These are phyloP conservation scores for Trametes punicea DNA, from an alignment of 768 basidiomycete species.

Conservation along the genomic window DNA sequence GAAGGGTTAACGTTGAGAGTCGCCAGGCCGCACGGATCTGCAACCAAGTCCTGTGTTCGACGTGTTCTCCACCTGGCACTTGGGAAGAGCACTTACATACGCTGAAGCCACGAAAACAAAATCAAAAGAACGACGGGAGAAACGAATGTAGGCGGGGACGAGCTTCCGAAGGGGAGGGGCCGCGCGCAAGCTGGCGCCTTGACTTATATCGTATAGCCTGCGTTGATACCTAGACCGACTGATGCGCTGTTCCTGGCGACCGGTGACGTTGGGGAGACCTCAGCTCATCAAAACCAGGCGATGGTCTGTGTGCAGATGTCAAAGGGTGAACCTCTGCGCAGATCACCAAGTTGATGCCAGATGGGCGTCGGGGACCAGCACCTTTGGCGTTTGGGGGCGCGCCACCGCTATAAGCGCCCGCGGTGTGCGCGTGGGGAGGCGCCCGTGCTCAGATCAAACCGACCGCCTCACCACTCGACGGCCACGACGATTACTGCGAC, in stretches of 20 bases:
- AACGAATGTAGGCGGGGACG: conserved; percentile 6
- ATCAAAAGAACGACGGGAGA: neutral
- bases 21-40: conserved; percentile 4
- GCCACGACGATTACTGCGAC: neutral
- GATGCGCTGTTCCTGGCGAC: conserved; percentile 18
- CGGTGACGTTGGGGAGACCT: conserved; percentile 1
- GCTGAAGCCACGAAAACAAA: neutral
- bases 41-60: neutral
- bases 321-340: neutral
- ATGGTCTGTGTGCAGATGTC: conserved; percentile 10
- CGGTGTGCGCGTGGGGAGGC: neutral
- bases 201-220: neutral
- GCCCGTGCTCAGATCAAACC: neutral
- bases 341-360: conserved; percentile 1
- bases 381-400: neutral
- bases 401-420: neutral
- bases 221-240: neutral
- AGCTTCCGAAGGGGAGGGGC: conserved; percentile 5
- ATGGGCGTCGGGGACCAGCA: neutral
- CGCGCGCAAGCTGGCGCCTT: neutral
- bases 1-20: neutral
- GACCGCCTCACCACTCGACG: neutral
- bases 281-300: conserved; percentile 13
- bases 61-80: neutral
- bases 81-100: neutral